phyloP scores from a whole-genome alignment of 2,329 filamentous ascomycete genomes.

The Xylariaceae sp. region DNA sequence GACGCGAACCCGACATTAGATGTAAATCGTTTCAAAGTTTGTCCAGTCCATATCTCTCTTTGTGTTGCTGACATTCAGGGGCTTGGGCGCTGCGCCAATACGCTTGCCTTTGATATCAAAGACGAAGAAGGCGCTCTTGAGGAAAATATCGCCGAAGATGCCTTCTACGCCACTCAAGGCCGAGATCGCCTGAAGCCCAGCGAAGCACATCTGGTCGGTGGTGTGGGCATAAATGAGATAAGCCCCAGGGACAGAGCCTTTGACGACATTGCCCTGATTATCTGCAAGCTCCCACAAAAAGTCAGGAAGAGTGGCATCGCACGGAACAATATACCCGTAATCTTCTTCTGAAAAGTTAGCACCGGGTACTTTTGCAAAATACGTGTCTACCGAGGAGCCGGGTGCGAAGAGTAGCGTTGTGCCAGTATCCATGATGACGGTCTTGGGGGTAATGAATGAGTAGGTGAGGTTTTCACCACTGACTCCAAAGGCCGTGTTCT shows the following conservation, averaged over 20 bases:
- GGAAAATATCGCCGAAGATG: constrained; percentile 73
- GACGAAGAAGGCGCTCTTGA: constrained; percentile 71
- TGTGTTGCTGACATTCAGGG: constrained; percentile 31
- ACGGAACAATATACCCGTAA: constrained; percentile 54
- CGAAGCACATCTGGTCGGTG: constrained; percentile 58
- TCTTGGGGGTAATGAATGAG: constrained; percentile 36
- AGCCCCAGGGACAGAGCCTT: constrained; percentile 49
- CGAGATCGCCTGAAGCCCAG: constrained; percentile 62
- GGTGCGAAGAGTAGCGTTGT: constrained; percentile 61
- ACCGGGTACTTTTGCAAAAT: constrained; percentile 52
- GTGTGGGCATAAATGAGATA: constrained; percentile 52
- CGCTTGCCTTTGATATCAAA: constrained; percentile 53
- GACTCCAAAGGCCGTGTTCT: constrained; percentile 34
- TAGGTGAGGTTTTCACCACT: constrained; percentile 33
- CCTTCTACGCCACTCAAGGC: constrained; percentile 46
- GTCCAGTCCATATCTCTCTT: constrained; percentile 12
- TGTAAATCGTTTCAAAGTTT: constrained; percentile 5
- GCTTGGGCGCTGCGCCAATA: constrained; percentile 41
- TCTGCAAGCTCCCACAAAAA: constrained; percentile 50
- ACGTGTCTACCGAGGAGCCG: constrained; percentile 49
- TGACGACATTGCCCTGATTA: constrained; percentile 38
- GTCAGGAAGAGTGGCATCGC: constrained; percentile 51
- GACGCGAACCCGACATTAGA: constrained; percentile 4
- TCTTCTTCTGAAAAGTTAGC: constrained; percentile 44
- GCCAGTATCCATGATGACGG: constrained; percentile 62